Evolutionary conservation across 495 filamentous ascomycete species (phyloP).

Genomic region (Aspergillus hancockii): DNA sequence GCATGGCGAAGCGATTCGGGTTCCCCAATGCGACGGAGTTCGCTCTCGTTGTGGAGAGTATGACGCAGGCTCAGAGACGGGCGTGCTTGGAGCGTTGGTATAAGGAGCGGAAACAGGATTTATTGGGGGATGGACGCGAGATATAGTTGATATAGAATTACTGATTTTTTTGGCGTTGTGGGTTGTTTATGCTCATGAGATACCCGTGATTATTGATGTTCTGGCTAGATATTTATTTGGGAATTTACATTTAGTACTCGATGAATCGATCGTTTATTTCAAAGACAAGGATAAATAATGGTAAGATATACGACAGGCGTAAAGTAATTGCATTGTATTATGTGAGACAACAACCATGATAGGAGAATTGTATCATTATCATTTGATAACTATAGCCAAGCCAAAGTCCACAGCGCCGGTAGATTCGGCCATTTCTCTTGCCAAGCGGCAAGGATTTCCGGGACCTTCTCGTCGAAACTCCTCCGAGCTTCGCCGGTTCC

Average conservation of each 20-base stretch:
- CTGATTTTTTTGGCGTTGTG: neutral
- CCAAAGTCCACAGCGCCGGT: conserved; percentile 90
- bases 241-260: neutral
- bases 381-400: conserved; percentile 71
- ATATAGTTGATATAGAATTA: neutral
- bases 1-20: conserved; percentile 79
- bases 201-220: neutral
- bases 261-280: neutral
- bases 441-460: conserved; percentile 92
- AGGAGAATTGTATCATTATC: neutral
- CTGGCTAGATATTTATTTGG: neutral
- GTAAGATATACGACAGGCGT: neutral
- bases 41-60: conserved; percentile 88
- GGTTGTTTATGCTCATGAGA: neutral
- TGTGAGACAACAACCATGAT: too few species aligned
- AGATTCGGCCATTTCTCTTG: conserved; percentile 92
- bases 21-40: conserved; percentile 80
- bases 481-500: conserved; percentile 65
- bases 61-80: conserved; percentile 84
- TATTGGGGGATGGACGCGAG: conserved; percentile 16
- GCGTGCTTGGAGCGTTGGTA: conserved; percentile 85
- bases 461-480: conserved; percentile 90
- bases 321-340: too few species aligned
- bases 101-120: conserved; percentile 49
- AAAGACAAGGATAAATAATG: neutral